Conservation (phyloP, 768 basidiomycete species). For the Artomyces pyxidatus region DNA sequence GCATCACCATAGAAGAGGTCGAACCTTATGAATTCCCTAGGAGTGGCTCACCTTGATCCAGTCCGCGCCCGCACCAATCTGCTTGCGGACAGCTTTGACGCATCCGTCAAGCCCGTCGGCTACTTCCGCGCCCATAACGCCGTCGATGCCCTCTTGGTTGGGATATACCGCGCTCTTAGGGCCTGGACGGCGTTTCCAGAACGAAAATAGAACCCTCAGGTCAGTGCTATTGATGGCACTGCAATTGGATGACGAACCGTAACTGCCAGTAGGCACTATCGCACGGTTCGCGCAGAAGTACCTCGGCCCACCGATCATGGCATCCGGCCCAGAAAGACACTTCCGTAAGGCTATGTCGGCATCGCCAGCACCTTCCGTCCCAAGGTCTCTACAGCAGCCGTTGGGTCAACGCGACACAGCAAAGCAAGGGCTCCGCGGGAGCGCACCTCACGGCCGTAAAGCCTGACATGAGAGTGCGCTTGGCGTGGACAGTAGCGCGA, state of each 20-base stretch:
- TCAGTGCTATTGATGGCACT: neutral
- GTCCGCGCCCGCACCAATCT: constrained; percentile 59
- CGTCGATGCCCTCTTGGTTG: constrained; percentile 45
- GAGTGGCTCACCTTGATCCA: constrained; percentile 47
- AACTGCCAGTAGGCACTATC: constrained; percentile 53
- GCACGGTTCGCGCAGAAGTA: constrained; percentile 55
- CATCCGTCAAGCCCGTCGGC: constrained; percentile 53
- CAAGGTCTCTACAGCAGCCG: constrained; percentile 47
- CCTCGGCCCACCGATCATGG: constrained; percentile 51
- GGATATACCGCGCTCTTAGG: constrained; percentile 41
- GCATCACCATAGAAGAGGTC: constrained; percentile 5
- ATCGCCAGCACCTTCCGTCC: constrained; percentile 61
- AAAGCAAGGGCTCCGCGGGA: too few species aligned
- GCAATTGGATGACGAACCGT: constrained; percentile 31
- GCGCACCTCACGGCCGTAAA: constrained; percentile 53
- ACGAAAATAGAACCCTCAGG: neutral
- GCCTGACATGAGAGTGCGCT: constrained; percentile 48
- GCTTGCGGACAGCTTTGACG: constrained; percentile 45
- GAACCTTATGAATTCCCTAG: neutral
- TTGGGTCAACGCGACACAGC: too few species aligned
- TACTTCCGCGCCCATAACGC: constrained; percentile 47
- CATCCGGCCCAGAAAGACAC: constrained; percentile 38
- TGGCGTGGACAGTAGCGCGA: constrained; percentile 53
- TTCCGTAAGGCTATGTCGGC: constrained; percentile 52
- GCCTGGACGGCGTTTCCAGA: constrained; percentile 22